Evolutionary conservation across 2,329 filamentous ascomycete species (phyloP).

Genomic region (Alternaria triticina): DNA sequence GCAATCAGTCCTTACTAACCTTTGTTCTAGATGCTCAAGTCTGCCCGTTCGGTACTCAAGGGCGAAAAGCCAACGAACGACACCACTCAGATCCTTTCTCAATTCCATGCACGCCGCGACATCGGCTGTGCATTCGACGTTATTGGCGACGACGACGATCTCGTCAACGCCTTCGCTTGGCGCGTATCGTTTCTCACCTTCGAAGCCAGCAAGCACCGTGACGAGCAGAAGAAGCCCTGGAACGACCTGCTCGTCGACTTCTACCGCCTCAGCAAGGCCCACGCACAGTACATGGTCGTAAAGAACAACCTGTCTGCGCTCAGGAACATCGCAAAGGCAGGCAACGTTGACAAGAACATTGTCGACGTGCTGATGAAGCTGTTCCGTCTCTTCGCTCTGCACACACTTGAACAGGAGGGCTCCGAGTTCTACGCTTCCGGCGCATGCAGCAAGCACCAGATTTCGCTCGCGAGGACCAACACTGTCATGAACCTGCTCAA

Average conservation of each 20-base stretch:
- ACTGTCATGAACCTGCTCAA: constrained; percentile 73
- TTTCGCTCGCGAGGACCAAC: constrained; percentile 70
- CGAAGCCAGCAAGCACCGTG: constrained; percentile 75
- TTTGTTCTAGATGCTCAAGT: constrained; percentile 68
- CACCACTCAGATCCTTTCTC: constrained; percentile 69
- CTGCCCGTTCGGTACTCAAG: constrained; percentile 71
- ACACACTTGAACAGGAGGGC: constrained; percentile 72
- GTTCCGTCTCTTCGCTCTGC: constrained; percentile 69
- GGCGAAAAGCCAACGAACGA: constrained; percentile 71
- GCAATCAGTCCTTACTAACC: constrained; percentile 1
- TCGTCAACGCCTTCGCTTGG: constrained; percentile 78
- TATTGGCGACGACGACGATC: constrained; percentile 71
- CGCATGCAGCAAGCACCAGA: constrained; percentile 74
- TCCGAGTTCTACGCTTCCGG: constrained; percentile 74
- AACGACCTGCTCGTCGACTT: constrained; percentile 80
- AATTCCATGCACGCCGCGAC: constrained; percentile 69
- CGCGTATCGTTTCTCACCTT: constrained; percentile 76
- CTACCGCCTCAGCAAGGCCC: constrained; percentile 75
- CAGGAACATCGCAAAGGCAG: constrained; percentile 59
- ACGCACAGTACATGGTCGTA: constrained; percentile 78
- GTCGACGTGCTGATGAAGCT: constrained; percentile 67
- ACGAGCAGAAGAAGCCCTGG: constrained; percentile 76
- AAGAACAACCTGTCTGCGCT: constrained; percentile 80
- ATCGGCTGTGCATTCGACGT: constrained; percentile 77
- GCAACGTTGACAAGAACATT: constrained; percentile 64